Conservation (phyloP, 148 eudicot genomes). For the Spergularia bocconei region DNA sequence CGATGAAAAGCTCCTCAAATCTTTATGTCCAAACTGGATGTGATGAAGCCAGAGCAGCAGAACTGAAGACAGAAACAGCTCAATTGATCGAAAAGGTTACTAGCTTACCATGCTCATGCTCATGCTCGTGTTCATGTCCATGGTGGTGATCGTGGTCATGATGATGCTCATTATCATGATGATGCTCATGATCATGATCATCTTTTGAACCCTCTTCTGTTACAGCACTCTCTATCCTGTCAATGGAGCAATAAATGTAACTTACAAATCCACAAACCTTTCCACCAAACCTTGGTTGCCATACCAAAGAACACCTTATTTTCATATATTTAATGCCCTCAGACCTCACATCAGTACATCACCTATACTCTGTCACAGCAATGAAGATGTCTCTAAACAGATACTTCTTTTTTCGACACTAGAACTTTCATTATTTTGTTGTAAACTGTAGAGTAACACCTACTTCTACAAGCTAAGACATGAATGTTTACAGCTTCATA, state of each 20-base stretch:
- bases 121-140: constrained; percentile 58
- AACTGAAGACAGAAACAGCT: background rate
- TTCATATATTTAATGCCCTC: background rate
- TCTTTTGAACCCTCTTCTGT: constrained; percentile 62
- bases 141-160: constrained; percentile 59
- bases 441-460: too few species aligned
- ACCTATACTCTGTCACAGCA: background rate
- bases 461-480: background rate
- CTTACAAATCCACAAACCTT: background rate
- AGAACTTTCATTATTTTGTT: background rate
- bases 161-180: constrained; percentile 41
- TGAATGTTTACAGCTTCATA: background rate
- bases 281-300: background rate
- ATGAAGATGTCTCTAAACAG: background rate
- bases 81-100: constrained; percentile 16
- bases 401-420: background rate
- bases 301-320: background rate
- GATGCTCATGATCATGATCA: constrained; percentile 47
- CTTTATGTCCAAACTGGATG: background rate
- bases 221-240: constrained; percentile 93
- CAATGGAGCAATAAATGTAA: constrained; percentile 28
- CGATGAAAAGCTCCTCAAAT: background rate
- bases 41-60: background rate
- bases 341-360: background rate
- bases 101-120: constrained; percentile 65